Conservation (phyloP, 768 basidiomycete genomes). For the Pholiota microspora region DNA sequence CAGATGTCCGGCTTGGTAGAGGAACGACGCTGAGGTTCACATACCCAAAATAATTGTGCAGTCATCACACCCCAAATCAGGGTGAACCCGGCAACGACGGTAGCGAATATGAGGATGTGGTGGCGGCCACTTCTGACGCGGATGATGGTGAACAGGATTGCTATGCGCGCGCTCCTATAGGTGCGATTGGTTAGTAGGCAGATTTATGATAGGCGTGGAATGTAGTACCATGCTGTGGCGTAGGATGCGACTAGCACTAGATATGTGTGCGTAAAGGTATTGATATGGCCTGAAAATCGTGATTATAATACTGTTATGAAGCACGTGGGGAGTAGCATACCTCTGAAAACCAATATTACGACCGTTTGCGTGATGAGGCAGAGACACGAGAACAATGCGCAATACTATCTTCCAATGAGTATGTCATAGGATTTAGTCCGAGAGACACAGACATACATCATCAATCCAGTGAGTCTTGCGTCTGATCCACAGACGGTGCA, state of each 20-base stretch:
- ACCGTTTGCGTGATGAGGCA: constrained; percentile 17
- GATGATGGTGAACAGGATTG: constrained; percentile 53
- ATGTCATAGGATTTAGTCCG: not conserved
- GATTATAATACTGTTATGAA: not conserved
- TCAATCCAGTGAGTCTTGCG: constrained; percentile 33
- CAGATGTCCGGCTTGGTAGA: constrained; percentile 25
- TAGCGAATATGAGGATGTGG: constrained; percentile 23
- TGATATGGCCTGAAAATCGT: not conserved
- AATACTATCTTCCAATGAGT: constrained; percentile 18
- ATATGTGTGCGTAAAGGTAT: constrained; percentile 27
- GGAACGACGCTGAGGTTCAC: constrained; percentile 39
- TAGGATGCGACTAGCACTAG: constrained; percentile 36
- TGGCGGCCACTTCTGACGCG: constrained; percentile 41
- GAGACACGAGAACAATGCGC: constrained; percentile 28
- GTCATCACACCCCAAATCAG: constrained; percentile 34
- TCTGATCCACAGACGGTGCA: constrained; percentile 30
- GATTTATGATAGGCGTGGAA: not conserved
- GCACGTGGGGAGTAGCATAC: not conserved
- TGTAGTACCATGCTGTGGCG: constrained; percentile 34
- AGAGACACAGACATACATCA: constrained; percentile 32
- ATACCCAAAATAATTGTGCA: constrained; percentile 44
- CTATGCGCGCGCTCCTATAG: constrained; percentile 43
- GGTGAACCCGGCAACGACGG: constrained; percentile 30
- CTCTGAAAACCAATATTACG: not conserved
- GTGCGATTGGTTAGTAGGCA: not conserved